Evolutionary conservation across 1,284 basidiomycete species (phyloP), one percentile per base, ranked within the genome.

Genomic region (Ceratobasidium sp.): DNA sequence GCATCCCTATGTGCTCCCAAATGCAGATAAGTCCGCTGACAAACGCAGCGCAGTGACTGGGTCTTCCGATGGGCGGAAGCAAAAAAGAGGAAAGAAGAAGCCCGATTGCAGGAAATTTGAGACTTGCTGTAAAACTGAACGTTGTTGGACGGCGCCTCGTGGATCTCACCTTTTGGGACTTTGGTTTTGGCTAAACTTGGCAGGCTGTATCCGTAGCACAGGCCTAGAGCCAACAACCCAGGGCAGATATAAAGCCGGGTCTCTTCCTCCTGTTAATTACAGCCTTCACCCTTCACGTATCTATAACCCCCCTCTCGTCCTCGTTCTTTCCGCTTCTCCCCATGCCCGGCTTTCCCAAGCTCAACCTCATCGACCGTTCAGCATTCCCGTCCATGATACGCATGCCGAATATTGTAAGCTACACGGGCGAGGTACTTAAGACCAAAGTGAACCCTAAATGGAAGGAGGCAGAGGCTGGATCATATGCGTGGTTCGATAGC

Each of bases 401-500:
- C 43, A 44, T 78, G 49, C 77, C 77, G 15, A 76, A 78, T 52
- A 70, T 78, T 69, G 67, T 77, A 51, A 62, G 56, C 32, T 76
- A 77, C 32, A 57, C 69, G 34, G 74, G 76, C 52, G 68, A 54
- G 25, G 52, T 43, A 13, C 73, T 78, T 61, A 66, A 74, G 49
- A 68, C 56, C 37, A 78, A 78, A 40, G 69, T 76, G 29, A 78
- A 78, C 66, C 5, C 77, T 11, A 59, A 76, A 17, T 62, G 59
- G 25, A 29, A 29, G 25, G 25, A 29, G 25, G 25, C 25, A 1
- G 25, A 29, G 25, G 25, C 25, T 54, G 76, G 76, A 22, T 78
- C 77, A 25, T 76, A 78, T 32, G 62, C 49, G 3, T 78, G 77
- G 77, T 76, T 78, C 43, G 62, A 78, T n/a, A 68, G 68, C 51